Evolutionary conservation across 805 yeast species (phyloP).

Genomic region (Kuraishia floccosa): DNA sequence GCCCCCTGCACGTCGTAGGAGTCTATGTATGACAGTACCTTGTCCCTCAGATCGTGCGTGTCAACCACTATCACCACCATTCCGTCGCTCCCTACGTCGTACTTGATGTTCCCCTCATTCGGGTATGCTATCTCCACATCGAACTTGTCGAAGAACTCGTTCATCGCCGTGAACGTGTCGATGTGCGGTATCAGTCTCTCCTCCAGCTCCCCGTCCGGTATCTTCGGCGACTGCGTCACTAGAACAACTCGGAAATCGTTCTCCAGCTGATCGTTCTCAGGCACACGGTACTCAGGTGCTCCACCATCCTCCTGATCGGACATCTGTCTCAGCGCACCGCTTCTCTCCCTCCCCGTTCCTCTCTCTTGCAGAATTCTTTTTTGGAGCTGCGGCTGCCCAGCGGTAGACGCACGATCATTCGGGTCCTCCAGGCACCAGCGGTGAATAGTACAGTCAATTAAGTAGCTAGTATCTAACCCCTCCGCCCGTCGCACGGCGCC

Average conservation of each 20-base stretch:
- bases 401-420: too few relatives aligned
- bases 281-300: slow-evolving; percentile 5
- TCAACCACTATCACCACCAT: slow-evolving; percentile 45
- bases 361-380: too few relatives aligned
- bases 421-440: too few relatives aligned
- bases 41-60: slow-evolving; percentile 21
- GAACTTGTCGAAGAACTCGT: slow-evolving; percentile 39
- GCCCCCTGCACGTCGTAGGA: slow-evolving; percentile 8
- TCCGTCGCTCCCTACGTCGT: slow-evolving; percentile 54
- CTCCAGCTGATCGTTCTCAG: slow-evolving; percentile 24
- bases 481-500: slow-evolving; percentile 1
- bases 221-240: slow-evolving; percentile 23
- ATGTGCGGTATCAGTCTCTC: slow-evolving; percentile 34
- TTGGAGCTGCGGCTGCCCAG: too few relatives aligned
- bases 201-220: slow-evolving; percentile 27
- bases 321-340: slow-evolving; percentile 87
- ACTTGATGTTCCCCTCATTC: slow-evolving; percentile 41
- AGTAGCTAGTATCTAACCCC: neutral
- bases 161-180: slow-evolving; percentile 34
- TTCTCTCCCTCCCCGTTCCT: slow-evolving; percentile 70
- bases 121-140: slow-evolving; percentile 42
- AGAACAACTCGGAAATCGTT: slow-evolving; percentile 33
- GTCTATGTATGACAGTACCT: slow-evolving; percentile 31
- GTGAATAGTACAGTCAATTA: neutral
- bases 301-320: slow-evolving; percentile 25